A percentile compares a stretch with the other conserved stretches of the same genome.
These are phyloP conservation scores for Plasmodium cynomolgi DNA, from an alignment of 169 alveolate genomes.

Conservation along the genomic window DNA sequence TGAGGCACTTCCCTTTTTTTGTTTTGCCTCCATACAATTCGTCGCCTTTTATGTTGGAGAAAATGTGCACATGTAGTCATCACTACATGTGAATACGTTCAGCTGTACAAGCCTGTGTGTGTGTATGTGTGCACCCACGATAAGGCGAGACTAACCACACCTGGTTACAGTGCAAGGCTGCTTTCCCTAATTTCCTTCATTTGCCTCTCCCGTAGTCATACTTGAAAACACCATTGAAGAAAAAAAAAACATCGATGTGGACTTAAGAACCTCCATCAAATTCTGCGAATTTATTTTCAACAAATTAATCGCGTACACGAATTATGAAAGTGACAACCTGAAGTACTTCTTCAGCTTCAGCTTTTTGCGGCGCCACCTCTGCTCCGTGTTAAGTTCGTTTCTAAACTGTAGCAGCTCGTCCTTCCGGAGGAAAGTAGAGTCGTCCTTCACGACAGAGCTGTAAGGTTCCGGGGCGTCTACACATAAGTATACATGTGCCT, in stretches of 20 bases:
- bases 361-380: conserved; percentile 62
- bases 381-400: conserved; percentile 66
- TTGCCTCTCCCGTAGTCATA: conserved; percentile 18
- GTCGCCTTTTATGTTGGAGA: not conserved
- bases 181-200: not conserved
- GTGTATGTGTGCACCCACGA: not conserved
- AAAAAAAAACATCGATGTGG: conserved; percentile 47
- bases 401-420: conserved; percentile 55
- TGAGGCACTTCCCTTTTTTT: not conserved
- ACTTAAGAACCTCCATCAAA: conserved; percentile 47
- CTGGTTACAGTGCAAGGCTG: not conserved
- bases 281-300: conserved; percentile 71
- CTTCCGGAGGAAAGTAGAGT: conserved; percentile 37
- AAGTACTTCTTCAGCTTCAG: conserved; percentile 46
- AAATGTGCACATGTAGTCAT: not conserved
- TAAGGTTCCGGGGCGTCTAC: not conserved
- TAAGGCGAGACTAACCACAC: not conserved
- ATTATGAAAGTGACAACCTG: conserved; percentile 44
- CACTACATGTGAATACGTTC: not conserved
- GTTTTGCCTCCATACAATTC: not conserved
- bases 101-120: not conserved
- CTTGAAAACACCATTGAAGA: conserved; percentile 73
- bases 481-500: not conserved
- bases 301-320: conserved; percentile 51
- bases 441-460: conserved; percentile 61